Evolutionary conservation across 2,329 filamentous ascomycete species (phyloP).

Genomic region (Fusarium abutilonis): DNA sequence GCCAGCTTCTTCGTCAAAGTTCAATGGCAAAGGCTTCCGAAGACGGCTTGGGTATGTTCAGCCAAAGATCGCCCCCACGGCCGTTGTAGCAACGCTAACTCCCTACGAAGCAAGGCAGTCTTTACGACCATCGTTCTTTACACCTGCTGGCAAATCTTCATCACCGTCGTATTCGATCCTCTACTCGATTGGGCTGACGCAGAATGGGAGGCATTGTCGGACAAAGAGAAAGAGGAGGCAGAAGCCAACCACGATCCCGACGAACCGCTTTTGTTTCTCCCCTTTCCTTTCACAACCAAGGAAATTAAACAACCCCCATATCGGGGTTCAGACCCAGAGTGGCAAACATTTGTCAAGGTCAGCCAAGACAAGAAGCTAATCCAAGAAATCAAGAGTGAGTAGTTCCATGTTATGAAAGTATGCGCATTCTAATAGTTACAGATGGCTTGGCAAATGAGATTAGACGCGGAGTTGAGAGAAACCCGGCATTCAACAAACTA

Average conservation of each 20-base stretch:
- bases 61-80: not conserved
- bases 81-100: constrained; percentile 20
- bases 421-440: constrained; percentile 33
- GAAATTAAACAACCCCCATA: constrained; percentile 61
- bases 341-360: constrained; percentile 68
- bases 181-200: constrained; percentile 56
- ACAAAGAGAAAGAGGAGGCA: constrained; percentile 56
- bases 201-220: constrained; percentile 54
- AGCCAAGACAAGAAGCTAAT: constrained; percentile 62
- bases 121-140: constrained; percentile 50
- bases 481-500: constrained; percentile 53
- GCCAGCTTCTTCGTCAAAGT: constrained; percentile 4
- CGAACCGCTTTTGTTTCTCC: constrained; percentile 64
- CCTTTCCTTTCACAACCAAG: constrained; percentile 68
- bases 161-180: constrained; percentile 57
- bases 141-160: constrained; percentile 57
- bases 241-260: constrained; percentile 56
- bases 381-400: constrained; percentile 59
- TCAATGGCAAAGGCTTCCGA: constrained; percentile 36
- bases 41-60: constrained; percentile 46
- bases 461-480: constrained; percentile 52
- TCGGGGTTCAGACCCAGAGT: constrained; percentile 69
- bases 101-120: constrained; percentile 40
- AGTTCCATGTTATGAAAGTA: too few relatives aligned
- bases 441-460: constrained; percentile 50